These are phyloP conservation scores for Pyrrhoderma noxium DNA, from an alignment of 1,284 basidiomycete genomes.

Conservation along the genomic window DNA sequence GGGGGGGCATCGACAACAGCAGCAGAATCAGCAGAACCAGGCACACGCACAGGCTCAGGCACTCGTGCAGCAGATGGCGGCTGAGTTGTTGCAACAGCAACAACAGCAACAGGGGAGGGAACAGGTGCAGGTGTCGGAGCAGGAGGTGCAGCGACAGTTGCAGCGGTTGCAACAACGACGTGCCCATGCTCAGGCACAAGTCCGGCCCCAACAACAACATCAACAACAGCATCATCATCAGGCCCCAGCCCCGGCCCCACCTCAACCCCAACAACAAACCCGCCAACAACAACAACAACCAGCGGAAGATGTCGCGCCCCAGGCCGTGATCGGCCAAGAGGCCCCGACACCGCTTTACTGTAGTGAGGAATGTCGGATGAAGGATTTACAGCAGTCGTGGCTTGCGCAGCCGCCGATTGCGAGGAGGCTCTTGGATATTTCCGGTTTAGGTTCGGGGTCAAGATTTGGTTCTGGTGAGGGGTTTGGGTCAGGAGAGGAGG, in stretches of 20 bases:
- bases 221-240: constrained; percentile 14
- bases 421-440: constrained; percentile 25
- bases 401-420: constrained; percentile 31
- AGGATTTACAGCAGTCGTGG: constrained; percentile 27
- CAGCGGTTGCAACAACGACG: background rate
- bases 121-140: too few relatives aligned
- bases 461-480: too few relatives aligned
- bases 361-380: constrained; percentile 57
- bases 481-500: too few relatives aligned
- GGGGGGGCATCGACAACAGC: constrained; percentile 5
- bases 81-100: too few relatives aligned
- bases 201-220: constrained; percentile 13
- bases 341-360: constrained; percentile 70
- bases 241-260: background rate
- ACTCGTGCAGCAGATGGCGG: too few relatives aligned
- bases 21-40: constrained; percentile 6
- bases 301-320: too few relatives aligned
- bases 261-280: constrained; percentile 22
- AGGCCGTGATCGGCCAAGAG: constrained; percentile 63
- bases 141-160: too few relatives aligned
- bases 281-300: constrained; percentile 38
- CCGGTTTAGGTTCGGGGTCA: constrained; percentile 28
- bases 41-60: background rate
- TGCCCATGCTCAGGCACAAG: constrained; percentile 20
- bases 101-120: too few relatives aligned